A percentile compares a stretch with the other conserved stretches of the same genome.
Evolutionary conservation across 164 flowering plant genomes (phyloP).

Genomic region (Tinospora cordifolia): DNA sequence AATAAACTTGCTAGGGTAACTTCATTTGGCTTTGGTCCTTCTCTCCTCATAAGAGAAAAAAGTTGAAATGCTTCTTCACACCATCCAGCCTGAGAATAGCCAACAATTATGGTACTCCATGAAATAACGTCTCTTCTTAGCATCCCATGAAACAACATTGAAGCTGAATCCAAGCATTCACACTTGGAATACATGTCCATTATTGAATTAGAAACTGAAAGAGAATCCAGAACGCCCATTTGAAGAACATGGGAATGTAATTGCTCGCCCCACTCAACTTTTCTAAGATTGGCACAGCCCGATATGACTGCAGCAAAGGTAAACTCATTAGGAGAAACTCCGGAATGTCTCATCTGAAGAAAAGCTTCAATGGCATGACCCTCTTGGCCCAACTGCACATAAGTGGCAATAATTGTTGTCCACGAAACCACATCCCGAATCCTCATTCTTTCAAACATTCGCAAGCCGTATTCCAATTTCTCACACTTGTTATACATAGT

Average conservation of each 20-base stretch:
- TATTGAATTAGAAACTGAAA: slow-evolving; percentile 70
- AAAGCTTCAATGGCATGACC: slow-evolving; percentile 41
- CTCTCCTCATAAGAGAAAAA: slow-evolving; percentile 61
- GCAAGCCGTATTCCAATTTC: slow-evolving; percentile 50
- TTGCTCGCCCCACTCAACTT: slow-evolving; percentile 56
- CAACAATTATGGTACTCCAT: slow-evolving; percentile 80
- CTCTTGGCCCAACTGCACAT: slow-evolving; percentile 48
- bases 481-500: slow-evolving; percentile 75
- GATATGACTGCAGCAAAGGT: slow-evolving; percentile 70
- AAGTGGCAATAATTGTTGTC: slow-evolving; percentile 50
- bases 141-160: slow-evolving; percentile 25
- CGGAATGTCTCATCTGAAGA: slow-evolving; percentile 41
- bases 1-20: slow-evolving; percentile 13
- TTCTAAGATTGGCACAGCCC: slow-evolving; percentile 41
- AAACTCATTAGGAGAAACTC: slow-evolving; percentile 59
- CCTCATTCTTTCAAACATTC: slow-evolving; percentile 53
- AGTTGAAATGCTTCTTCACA: slow-evolving; percentile 65
- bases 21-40: slow-evolving; percentile 16
- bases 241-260: slow-evolving; percentile 46
- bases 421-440: slow-evolving; percentile 67
- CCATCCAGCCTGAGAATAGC: slow-evolving; percentile 51
- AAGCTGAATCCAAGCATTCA: slow-evolving; percentile 28
- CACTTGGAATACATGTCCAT: slow-evolving; percentile 76
- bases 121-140: slow-evolving; percentile 27
- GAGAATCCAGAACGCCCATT: slow-evolving; percentile 17